phyloP scores from a whole-genome alignment of 208 protist species.

The Acanthamoeba triangularis region DNA sequence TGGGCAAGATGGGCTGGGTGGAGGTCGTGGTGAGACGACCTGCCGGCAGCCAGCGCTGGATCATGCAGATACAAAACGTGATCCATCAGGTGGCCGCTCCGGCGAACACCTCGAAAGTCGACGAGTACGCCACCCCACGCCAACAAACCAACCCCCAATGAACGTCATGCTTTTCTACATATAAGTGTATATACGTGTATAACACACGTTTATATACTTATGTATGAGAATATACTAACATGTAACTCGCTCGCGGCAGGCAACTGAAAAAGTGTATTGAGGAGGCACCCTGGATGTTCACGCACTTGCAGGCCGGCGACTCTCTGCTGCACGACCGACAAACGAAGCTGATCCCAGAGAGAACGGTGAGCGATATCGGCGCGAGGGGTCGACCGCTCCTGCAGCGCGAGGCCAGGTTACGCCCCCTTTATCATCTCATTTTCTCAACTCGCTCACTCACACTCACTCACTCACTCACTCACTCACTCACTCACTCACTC shows the following conservation, averaged over 20 bases:
- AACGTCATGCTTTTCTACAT: not conserved
- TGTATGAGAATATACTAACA: not conserved
- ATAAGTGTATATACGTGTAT: not conserved
- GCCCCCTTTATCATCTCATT: not conserved
- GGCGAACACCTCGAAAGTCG: not conserved
- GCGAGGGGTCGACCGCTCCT: not conserved
- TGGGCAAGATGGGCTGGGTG: constrained; percentile 70
- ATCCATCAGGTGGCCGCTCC: constrained; percentile 42
- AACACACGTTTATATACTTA: not conserved
- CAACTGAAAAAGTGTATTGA: constrained; percentile 4
- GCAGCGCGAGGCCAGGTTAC: not conserved
- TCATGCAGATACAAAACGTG: constrained; percentile 71
- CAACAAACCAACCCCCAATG: too few relatives aligned
- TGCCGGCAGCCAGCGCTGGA: constrained; percentile 34
- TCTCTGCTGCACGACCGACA: not conserved
- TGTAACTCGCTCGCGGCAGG: not conserved
- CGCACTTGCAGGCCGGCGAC: not conserved
- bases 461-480: not conserved
- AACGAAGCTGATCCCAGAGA: not conserved
- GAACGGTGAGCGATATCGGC: constrained; percentile 15
- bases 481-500: not conserved
- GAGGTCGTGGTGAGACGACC: constrained; percentile 24
- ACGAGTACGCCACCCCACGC: not conserved
- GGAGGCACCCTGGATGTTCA: constrained; percentile 40
- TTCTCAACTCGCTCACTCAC: not conserved